Base-by-base conservation (phyloP, 2,329 filamentous ascomycete genomes). In the Ascochyta viciae-villosae region DNA sequence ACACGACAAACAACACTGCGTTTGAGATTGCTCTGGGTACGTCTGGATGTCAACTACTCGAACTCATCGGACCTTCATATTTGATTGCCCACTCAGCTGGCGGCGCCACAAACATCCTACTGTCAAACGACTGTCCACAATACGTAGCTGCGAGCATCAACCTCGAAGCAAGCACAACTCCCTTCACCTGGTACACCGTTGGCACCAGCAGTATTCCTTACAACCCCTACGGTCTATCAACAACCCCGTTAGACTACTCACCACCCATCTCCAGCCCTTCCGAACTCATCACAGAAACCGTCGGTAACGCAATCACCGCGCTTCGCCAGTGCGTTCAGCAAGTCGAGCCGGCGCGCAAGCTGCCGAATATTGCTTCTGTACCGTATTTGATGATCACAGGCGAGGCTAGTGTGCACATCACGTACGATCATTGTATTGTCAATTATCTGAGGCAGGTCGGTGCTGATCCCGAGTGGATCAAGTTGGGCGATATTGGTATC, bases 401-500 rank as follows among this genome's bases (percentile, higher is more conserved):
- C 13, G 61, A 70, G 42, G 68, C 68, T 2, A 61, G 60, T 31
- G 59, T 63, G 12, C 65, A 72, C 42, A 60, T 61, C 13, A 65
- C 69, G 2, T 71, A 68, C 42, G 66, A 71, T 27, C 64, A 71
- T 24, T 73, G 71, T 47, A 48, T 67, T 1, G 60, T 72, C 22
- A 37, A 56, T 19, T 63, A 63, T 33, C 19, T 63, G 31, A 53
- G 54, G 54, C 57, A 63, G 62, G 82, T 79, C 0, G 83, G 84
- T 0, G 77, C 82, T 0, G 42, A 60, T 0, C 74, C 78, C 0
- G 74, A 81, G 3, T 78, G 77, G 69, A 56, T 82, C 24, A 69
- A 76, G 47, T 70, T 86, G 34, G 75, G 72, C 0, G 67, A 79
- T 0, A 50, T 71, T 1, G 76, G 76, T 0, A 78, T 85, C 1